Evolutionary conservation across 768 basidiomycete species (phyloP), one percentile per base, ranked within the genome.

Genomic region (Pholiota microspora): DNA sequence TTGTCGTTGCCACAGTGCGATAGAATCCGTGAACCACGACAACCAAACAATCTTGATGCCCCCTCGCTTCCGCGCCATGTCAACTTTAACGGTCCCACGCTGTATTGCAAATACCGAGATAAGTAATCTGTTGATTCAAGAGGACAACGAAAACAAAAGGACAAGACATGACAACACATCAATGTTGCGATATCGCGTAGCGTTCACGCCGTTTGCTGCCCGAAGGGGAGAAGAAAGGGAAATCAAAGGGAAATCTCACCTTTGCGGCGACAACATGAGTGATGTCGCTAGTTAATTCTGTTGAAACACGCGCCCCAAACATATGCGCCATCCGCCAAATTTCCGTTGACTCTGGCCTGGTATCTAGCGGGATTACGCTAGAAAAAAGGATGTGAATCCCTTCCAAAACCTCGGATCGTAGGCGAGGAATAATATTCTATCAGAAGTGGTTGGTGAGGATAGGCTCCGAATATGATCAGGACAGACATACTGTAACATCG

Each of bases 221-320:
- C 24, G 31, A 45, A 25, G 29, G 15, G 6, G 44, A 7, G 24
- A 44, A 23, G 36, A 35, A 21, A 23, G 18, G 7, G 27, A 27
- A 27, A 24, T n/a, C n/a, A n/a, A n/a, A n/a, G n/a, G n/a, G n/a
- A 16, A 24, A 12, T 40, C 68, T 54, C 57, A 92, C 91, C 79
- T 94, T 92, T 7, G 88, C 90, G 18, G 94, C 89, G 18, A 99
- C 92, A 34, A 98, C 87, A 62, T 99, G 97, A 0, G 96, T 98
- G 18, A 90, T 80, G 2, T 78, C 72, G 24, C 67, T 69, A 4
- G 77, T 78, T 35, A 97, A 67, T 58, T 92, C 86, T 13, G 80
- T 86, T 45, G 85, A 80, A 68, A 88, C 92, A 45, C 75, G 77
- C 2, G 96, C 96, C 7, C 96, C 96, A 62, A 97, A 98, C 72